Evolutionary conservation across 106 monocot genomes (phyloP), one percentile per base, ranked within the genome.

Genomic region (Agapanthus africanus): DNA sequence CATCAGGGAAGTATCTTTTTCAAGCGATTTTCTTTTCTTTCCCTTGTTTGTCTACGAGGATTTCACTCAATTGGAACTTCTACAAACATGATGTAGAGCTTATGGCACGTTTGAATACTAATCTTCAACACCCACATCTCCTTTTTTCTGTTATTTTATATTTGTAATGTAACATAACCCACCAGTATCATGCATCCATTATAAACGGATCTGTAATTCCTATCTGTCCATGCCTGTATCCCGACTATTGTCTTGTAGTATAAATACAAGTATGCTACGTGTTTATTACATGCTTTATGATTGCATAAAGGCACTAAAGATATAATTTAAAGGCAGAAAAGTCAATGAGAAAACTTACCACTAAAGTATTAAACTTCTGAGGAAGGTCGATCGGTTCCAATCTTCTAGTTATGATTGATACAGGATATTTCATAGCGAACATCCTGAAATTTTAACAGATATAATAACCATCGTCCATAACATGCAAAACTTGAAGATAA

Each of bases 341-440:
- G 30, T 32, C 33, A 60, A 60, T 30, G 25, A 60, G 18, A 26
- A 32, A 60, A 34, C 60, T 60, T 30, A 60, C 60, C 60, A 60
- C 60, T 60, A 60, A 32, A 60, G 60, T 60, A 34, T 30, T 60
- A 30, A 59, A 60, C 60, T 60, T 60, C 18, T 60, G 13, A 32
- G 60, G 18, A 32, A 60, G 10, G 18, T 34, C 25, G 60, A 60
- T 60, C 30, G 11, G 15, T 60, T 16, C 33, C 32, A 19, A 60
- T 34, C 31, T 18, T 60, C 33, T 60, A 16, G 18, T 60, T 60
- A 60, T 32, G 31, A 60, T 60, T 60, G 60, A 60, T 34, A 18
- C 8, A 10, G 60, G 60, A 60, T 34, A 60, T 31, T 60, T 60
- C 60, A 60, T 14, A 26, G 30, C 31, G 27, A 60, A 30, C 60